These are phyloP conservation scores for Erodium moschatum DNA, from an alignment of 441 rosid species.

Conservation along the genomic window DNA sequence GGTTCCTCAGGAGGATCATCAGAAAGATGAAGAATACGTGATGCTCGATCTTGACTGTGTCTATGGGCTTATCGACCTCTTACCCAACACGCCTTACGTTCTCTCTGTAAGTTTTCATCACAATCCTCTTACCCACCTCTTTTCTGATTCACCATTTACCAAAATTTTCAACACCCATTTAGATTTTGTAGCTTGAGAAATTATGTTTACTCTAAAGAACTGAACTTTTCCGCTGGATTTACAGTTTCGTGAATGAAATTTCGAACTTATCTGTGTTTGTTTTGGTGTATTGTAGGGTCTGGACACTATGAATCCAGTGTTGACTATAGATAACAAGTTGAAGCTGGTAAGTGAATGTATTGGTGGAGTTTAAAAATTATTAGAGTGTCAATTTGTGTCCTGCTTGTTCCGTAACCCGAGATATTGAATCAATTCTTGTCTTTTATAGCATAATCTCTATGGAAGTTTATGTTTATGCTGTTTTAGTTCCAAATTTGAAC, in stretches of 20 bases:
- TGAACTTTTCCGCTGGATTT: background rate
- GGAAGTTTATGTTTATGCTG: background rate
- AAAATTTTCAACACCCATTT: background rate
- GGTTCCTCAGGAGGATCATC: slow-evolving; percentile 11
- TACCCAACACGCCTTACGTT: slow-evolving; percentile 42
- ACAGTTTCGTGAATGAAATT: background rate
- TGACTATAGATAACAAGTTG: slow-evolving; percentile 40
- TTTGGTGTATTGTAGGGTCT: slow-evolving; percentile 36
- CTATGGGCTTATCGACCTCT: slow-evolving; percentile 31
- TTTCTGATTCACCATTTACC: background rate
- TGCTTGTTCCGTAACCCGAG: background rate
- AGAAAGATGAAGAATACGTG: slow-evolving; percentile 37
- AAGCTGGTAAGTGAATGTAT: slow-evolving; percentile 55
- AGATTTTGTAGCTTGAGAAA: background rate
- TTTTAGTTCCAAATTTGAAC: background rate
- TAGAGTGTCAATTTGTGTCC: background rate
- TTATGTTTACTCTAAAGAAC: background rate
- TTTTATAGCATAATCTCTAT: background rate
- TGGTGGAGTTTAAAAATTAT: too few species aligned
- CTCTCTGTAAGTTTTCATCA: slow-evolving; percentile 33
- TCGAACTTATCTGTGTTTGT: background rate
- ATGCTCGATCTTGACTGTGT: slow-evolving; percentile 49
- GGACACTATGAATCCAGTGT: slow-evolving; percentile 41
- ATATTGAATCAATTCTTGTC: background rate
- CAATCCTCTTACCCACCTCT: background rate